Base-by-base conservation (phyloP, 495 filamentous ascomycete species). In the Aspergillus heteromorphus region DNA sequence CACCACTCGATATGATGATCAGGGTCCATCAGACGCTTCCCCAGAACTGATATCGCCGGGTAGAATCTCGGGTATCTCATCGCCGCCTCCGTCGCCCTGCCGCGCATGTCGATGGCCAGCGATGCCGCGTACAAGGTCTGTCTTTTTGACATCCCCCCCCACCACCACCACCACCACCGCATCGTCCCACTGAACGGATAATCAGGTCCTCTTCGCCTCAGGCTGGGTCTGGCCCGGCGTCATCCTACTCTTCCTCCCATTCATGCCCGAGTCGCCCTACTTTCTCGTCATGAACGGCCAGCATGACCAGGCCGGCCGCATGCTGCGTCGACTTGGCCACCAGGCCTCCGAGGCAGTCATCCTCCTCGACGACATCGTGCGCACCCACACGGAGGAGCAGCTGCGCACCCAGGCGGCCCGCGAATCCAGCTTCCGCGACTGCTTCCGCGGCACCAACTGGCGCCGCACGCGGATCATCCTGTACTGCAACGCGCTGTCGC, bases 381-480 rank as follows among this genome's bases (percentile, higher is more conserved):
- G 38, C 31, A 38, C 34, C 2, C 14, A 38, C 19, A 29, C 23
- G 5, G 43, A 23, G 6, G 52, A 54, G 17, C 11, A 17, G 14
- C 50, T 30, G 14, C 40, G 49, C 19, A 19, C 18, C 13, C 27
- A 17, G 20, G 42, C n/a, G 0, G 40, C 58, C 19, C n/a, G 48
- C 10, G 47, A 38, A 1, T 23, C 54, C 18, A 51, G 34, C 19
- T 66, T 60, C 40, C 16, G 56, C 2, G 66, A 69, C 8, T 64
- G 60, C 42, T 69, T 69, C 54, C 53, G 54, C 6, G 56, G 62
- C 21, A 54, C 54, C 4, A 64, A 69, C 53, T 60, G 58, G 53
- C 66, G 66, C 10, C 66, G 66, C 31, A 69, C 66, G 6, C 51
- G 66, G n/a, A 65, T 69, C 31, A 58, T 63, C 2, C 45, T 67